A percentile compares a stretch with the other conserved stretches of the same genome.
phyloP scores from a whole-genome alignment of 2,329 filamentous ascomycete genomes.

The Penicillium sp. region DNA sequence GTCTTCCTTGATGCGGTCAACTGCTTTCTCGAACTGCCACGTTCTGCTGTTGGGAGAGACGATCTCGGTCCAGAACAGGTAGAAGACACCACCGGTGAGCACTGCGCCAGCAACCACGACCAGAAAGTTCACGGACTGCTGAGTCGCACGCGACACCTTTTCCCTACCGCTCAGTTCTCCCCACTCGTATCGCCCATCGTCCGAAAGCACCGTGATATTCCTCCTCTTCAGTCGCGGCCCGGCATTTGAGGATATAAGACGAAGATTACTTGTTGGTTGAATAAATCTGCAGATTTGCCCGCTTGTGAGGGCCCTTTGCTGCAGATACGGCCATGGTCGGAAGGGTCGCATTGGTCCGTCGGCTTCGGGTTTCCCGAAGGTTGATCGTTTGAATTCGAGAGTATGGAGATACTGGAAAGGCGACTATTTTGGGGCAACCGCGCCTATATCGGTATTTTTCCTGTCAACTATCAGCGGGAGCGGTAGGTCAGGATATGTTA shows the following conservation, averaged over 20 bases:
- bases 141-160: conserved; percentile 81
- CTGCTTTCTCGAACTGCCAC: conserved; percentile 83
- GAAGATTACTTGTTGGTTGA: too few relatives aligned
- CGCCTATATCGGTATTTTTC: too few relatives aligned
- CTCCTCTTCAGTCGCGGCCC: conserved; percentile 56
- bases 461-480: too few relatives aligned
- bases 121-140: conserved; percentile 87
- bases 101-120: conserved; percentile 75
- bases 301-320: too few relatives aligned
- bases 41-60: conserved; percentile 85
- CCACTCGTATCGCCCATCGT: conserved; percentile 84
- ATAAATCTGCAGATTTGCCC: too few relatives aligned
- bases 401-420: too few relatives aligned
- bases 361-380: too few relatives aligned
- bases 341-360: too few relatives aligned
- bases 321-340: too few relatives aligned
- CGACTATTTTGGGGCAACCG: too few relatives aligned
- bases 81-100: conserved; percentile 77
- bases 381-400: too few relatives aligned
- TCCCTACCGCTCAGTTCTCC: conserved; percentile 72
- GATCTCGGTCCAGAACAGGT: conserved; percentile 79
- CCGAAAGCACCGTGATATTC: conserved; percentile 81
- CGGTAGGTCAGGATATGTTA: too few relatives aligned
- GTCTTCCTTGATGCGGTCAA: conserved; percentile 76
- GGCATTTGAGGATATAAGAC: conserved; percentile 10